Conservation (phyloP, 331 rosid species). For the Telfairia occidentalis region DNA sequence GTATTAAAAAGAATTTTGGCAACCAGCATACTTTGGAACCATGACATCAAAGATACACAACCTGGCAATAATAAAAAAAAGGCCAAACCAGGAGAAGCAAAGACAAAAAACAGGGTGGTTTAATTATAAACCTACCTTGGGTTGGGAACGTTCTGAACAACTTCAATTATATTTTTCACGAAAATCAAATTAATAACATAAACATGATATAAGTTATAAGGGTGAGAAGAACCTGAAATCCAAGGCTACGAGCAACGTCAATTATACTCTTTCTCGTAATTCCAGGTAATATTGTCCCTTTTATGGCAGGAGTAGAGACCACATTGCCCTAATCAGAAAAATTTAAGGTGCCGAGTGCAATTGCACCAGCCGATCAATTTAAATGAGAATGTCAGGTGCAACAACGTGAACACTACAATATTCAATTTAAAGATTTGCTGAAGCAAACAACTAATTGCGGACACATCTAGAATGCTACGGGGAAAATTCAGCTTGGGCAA, state of each 20-base stretch:
- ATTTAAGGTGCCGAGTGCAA: constrained; percentile 1
- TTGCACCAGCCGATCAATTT: background rate
- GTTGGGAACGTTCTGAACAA: background rate
- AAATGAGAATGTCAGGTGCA: background rate
- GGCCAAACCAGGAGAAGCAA: background rate
- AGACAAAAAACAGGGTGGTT: background rate
- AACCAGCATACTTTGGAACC: too few species aligned
- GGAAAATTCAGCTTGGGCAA: background rate
- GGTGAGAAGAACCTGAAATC: constrained; percentile 57
- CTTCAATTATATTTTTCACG: background rate
- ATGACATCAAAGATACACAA: background rate
- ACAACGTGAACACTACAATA: background rate
- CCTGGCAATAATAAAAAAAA: background rate
- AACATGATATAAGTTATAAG: background rate
- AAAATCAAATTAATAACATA: background rate
- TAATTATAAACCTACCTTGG: background rate
- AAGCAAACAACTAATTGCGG: background rate
- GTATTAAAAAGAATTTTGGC: background rate
- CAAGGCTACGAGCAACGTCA: constrained; percentile 82
- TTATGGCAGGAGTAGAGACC: constrained; percentile 75
- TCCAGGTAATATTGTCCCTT: constrained; percentile 96
- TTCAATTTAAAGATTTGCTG: background rate
- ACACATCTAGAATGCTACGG: background rate
- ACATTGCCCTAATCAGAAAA: constrained; percentile 42
- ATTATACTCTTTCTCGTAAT: constrained; percentile 92